phyloP scores from a whole-genome alignment of 148 eudicot genomes.

The Chenopodium berlandieri region DNA sequence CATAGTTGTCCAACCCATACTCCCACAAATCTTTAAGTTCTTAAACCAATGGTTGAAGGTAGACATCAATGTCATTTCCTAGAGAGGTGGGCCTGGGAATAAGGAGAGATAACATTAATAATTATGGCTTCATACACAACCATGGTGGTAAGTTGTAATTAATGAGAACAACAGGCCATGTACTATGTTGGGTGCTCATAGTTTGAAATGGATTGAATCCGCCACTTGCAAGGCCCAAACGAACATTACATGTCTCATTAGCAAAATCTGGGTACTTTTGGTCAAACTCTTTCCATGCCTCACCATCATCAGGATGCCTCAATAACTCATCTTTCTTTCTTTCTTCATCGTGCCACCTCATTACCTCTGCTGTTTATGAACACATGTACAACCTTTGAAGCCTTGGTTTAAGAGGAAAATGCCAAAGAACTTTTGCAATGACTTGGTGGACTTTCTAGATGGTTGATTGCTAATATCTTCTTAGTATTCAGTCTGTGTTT shows the following conservation, averaged over 20 bases:
- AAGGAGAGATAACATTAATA: slow-evolving; percentile 1
- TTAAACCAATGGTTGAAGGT: too few relatives aligned
- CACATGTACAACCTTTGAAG: too few relatives aligned
- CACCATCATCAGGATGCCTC: neutral
- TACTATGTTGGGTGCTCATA: too few relatives aligned
- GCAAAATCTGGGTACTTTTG: neutral
- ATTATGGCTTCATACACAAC: neutral
- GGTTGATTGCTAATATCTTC: neutral
- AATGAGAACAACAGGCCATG: neutral
- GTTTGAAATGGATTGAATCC: too few relatives aligned
- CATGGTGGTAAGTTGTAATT: slow-evolving; percentile 6
- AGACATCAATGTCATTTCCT: too few relatives aligned
- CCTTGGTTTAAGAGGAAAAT: slow-evolving; percentile 5
- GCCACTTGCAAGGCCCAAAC: neutral
- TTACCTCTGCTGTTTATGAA: too few relatives aligned
- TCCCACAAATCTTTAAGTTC: neutral
- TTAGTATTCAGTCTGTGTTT: neutral
- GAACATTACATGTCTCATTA: neutral
- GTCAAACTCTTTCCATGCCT: neutral
- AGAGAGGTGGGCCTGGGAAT: neutral
- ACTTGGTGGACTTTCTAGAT: neutral
- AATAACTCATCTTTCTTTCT: neutral
- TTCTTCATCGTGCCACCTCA: neutral
- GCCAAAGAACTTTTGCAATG: neutral
- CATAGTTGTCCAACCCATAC: neutral